phyloP scores from a whole-genome alignment of 179 eudicot species.

The Corrigiola litoralis region DNA sequence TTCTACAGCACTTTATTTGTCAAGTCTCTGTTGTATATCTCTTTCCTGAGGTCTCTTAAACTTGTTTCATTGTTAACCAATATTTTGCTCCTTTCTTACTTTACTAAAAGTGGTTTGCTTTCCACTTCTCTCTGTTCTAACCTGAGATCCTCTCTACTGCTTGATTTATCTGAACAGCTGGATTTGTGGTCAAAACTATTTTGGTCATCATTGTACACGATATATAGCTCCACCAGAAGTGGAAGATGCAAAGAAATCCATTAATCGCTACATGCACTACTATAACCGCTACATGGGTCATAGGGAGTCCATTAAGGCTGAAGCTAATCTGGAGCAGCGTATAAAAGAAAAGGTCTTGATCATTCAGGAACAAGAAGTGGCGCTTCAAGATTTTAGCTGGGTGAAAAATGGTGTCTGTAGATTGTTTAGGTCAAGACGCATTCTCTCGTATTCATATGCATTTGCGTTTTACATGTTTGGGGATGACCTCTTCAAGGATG shows the following conservation, averaged over 20 bases:
- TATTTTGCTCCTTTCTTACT: neutral
- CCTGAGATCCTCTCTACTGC: no score
- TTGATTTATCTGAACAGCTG: no score
- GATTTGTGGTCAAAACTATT: conserved; percentile 5
- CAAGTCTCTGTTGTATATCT: no score
- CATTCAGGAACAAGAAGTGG: conserved; percentile 36
- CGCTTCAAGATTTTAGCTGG: conserved; percentile 48
- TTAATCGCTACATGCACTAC: conserved; percentile 59
- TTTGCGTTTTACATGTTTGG: conserved; percentile 79
- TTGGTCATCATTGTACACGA: conserved; percentile 51
- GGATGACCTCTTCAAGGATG: conserved; percentile 48
- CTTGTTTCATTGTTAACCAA: no score
- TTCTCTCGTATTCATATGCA: conserved; percentile 58
- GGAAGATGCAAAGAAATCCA: conserved; percentile 41
- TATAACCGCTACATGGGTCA: conserved; percentile 55
- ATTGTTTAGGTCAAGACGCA: conserved; percentile 55
- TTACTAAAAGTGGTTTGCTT: conserved; percentile 42
- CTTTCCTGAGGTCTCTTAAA: no score
- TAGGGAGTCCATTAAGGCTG: conserved; percentile 55
- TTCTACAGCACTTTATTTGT: no score
- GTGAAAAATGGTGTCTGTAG: conserved; percentile 45
- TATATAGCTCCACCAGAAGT: conserved; percentile 37
- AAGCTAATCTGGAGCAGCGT: conserved; percentile 39
- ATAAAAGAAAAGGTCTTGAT: conserved; percentile 32
- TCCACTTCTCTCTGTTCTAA: no score